phyloP scores from a whole-genome alignment of 2,329 filamentous ascomycete species.

The Calonectria pauciramosa region DNA sequence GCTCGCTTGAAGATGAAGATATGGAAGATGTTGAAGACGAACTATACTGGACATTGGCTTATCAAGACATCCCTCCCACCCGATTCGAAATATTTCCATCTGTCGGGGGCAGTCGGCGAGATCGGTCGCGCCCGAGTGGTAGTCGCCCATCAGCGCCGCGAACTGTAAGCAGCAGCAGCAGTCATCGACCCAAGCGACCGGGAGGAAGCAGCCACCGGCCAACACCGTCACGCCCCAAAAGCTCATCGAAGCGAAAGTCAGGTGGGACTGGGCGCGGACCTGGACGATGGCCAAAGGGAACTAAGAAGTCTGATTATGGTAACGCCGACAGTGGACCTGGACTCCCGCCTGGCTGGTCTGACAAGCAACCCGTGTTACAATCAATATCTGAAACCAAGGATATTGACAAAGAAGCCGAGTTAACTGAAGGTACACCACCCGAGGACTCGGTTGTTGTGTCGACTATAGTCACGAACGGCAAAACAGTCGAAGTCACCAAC shows the following conservation, averaged over 20 bases:
- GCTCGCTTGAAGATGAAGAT: neutral
- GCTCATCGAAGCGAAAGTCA: constrained; percentile 65
- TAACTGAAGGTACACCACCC: constrained; percentile 42
- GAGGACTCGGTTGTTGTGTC: constrained; percentile 52
- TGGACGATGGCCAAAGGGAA: constrained; percentile 76
- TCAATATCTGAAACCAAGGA: constrained; percentile 34
- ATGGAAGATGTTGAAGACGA: constrained; percentile 32
- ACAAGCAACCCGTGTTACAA: constrained; percentile 44
- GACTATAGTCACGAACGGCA: constrained; percentile 36
- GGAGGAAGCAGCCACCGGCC: constrained; percentile 49
- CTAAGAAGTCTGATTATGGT: constrained; percentile 77
- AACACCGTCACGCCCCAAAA: constrained; percentile 56
- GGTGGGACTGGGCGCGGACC: constrained; percentile 76
- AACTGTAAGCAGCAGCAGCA: constrained; percentile 47
- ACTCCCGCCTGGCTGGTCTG: constrained; percentile 69
- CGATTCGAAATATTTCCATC: constrained; percentile 86
- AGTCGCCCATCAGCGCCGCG: constrained; percentile 55
- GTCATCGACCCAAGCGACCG: constrained; percentile 56
- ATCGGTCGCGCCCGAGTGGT: constrained; percentile 59
- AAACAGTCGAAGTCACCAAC: constrained; percentile 33
- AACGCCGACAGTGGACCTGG: constrained; percentile 76
- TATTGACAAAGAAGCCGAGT: constrained; percentile 25
- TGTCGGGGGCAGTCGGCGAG: constrained; percentile 64
- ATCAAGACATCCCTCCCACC: constrained; percentile 73
- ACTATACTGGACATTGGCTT: constrained; percentile 61